Evolutionary conservation across 257 asterid species (phyloP).

Genomic region (Prunella vulgaris): DNA sequence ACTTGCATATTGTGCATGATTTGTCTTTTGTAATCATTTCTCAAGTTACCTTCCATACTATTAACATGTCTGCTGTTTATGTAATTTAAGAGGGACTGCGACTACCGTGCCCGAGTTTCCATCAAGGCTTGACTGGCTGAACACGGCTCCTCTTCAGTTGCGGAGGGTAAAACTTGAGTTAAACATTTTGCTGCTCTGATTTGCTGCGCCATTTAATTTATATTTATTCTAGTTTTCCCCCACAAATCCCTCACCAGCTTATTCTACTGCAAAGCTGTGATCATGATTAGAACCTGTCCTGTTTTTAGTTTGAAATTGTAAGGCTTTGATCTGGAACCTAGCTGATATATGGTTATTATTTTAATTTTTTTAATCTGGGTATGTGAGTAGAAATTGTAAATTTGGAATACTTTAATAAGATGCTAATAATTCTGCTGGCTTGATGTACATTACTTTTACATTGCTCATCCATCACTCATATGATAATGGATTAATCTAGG

Average conservation of each 20-base stretch:
- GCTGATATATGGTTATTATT: not conserved
- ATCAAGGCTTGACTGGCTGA: too few species aligned
- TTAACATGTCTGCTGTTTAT: too few species aligned
- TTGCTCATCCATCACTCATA: slow-evolving; percentile 5
- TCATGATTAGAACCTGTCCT: not conserved
- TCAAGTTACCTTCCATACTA: too few species aligned
- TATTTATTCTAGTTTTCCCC: not conserved
- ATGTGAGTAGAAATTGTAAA: too few species aligned
- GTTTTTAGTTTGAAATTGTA: not conserved
- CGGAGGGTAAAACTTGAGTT: slow-evolving; percentile 56
- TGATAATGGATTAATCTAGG: not conserved
- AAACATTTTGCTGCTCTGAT: slow-evolving; percentile 14
- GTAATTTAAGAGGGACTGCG: too few species aligned
- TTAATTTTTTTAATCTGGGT: too few species aligned
- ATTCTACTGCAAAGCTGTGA: too few species aligned
- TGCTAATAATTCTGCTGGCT: not conserved
- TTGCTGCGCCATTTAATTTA: slow-evolving; percentile 4
- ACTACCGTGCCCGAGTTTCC: too few species aligned
- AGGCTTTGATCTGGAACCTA: not conserved
- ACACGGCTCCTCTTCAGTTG: slow-evolving; percentile 85
- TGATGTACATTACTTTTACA: not conserved
- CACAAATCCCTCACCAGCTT: not conserved
- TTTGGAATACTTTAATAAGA: not conserved
- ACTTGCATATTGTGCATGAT: slow-evolving; percentile 6
- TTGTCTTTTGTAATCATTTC: slow-evolving; percentile 5